Base-by-base conservation (phyloP, 495 filamentous ascomycete species). In the Thozetella sp. region DNA sequence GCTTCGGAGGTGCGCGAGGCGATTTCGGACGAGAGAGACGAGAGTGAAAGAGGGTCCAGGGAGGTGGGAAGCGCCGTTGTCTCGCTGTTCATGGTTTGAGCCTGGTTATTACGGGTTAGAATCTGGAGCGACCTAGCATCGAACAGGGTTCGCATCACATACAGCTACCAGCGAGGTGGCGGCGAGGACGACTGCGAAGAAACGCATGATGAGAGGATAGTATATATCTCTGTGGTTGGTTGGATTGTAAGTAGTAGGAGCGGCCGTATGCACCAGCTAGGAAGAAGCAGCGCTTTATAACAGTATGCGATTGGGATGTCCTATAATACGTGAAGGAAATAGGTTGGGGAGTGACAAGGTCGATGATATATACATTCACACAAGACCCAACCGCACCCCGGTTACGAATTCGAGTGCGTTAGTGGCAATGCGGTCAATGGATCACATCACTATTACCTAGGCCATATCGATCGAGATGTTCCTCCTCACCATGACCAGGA, bases 81-180 rank as follows among this genome's bases (percentile, higher is more conserved):
- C n/a, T n/a, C n/a, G n/a, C n/a, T 30, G 22, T 43, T 58, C 22
- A 43, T 56, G 24, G 63, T 54, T 62, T 72, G 70, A 51, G 68
- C 68, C 68, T 72, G 45, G 22, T n/a, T 22, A 4, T 54, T 12
- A 0, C n/a, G 22, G 24, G 60, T 67, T 63, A 58, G 30, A 34
- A 26, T 25, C 20, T 19, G 40, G 22, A 27, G 50, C 17, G 15
- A 20, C 10, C n/a, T 3, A 9, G 17, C 27, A 19, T 22, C 3
- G 22, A 25, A 9, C 24, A 24, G 37, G 13, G 26, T n/a, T n/a
- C n/a, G n/a, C n/a, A 22, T 12, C 12, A 62, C 66, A n/a, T 68
- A 69, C 70, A 46, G 61, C 56, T 24, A 61, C 70, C 54, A 68
- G 17, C n/a, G 69, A 54, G 52, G 60, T 66, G 22, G 70, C 52